phyloP scores from a whole-genome alignment of 2,329 filamentous ascomycete species.

The Fusarium compactum region DNA sequence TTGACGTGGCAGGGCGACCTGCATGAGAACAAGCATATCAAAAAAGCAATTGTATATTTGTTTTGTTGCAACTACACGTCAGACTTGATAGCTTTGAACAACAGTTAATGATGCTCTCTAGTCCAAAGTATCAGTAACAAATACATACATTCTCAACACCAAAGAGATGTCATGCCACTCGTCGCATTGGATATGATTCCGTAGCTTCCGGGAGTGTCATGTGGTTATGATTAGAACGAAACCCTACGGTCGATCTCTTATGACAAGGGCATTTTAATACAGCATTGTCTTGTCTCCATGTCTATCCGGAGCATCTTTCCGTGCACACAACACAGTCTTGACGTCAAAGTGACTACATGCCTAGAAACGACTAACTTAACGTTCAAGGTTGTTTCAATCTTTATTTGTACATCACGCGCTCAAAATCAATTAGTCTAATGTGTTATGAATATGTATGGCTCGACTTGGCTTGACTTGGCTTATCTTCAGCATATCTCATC shows the following conservation, averaged over 20 bases:
- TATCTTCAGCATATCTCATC: conserved; percentile 4
- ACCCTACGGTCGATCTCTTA: conserved; percentile 30
- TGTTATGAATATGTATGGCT: background rate
- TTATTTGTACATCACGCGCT: conserved; percentile 4
- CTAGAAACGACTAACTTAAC: background rate
- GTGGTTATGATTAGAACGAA: conserved; percentile 18
- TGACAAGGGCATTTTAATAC: background rate
- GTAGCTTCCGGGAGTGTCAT: conserved; percentile 32
- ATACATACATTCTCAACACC: conserved; percentile 1
- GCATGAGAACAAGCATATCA: background rate
- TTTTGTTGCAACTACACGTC: background rate
- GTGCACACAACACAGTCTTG: conserved; percentile 8
- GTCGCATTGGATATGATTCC: conserved; percentile 8
- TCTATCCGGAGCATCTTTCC: conserved; percentile 8
- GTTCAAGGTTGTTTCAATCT: conserved; percentile 14
- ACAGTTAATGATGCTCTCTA: background rate
- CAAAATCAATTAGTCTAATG: background rate
- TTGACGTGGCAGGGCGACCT: conserved; percentile 10
- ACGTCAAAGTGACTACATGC: conserved; percentile 44
- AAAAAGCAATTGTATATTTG: conserved; percentile 4
- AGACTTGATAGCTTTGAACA: background rate
- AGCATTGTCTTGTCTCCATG: background rate
- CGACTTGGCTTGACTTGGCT: background rate
- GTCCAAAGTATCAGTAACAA: conserved; percentile 4
- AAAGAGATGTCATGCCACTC: conserved; percentile 25